Evolutionary conservation across 2,329 filamentous ascomycete genomes (phyloP), one percentile per base, ranked within the genome.

Genomic region (Aspergillus amoenus): DNA sequence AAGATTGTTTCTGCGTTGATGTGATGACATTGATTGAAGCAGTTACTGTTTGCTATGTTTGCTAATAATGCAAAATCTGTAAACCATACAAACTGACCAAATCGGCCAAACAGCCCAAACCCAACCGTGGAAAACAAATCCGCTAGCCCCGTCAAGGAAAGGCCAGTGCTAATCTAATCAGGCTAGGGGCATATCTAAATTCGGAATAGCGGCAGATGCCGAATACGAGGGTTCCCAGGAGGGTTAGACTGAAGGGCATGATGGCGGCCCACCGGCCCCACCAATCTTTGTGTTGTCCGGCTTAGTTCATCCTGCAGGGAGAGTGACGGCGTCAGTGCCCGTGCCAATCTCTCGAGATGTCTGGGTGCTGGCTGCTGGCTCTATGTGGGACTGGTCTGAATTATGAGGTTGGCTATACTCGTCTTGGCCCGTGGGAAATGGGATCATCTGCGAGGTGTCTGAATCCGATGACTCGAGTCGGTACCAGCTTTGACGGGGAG

Each of bases 211-310:
- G 52, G 43, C 15, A 47, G 43, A 45, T 54, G 17, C 52, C 52
- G 52, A 54, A 54, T 54, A 54, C 52, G 52, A 54, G 50, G n/a
- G 34, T 40, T 46, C 52, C 43, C 21, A 9, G 22, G n/a, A 15
- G 13, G 43, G 43, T 45, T 45, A 45, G 43, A 45, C 34, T n/a
- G 34, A n/a, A 37, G 8, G 27, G 27, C 27, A 3, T 30, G 27
- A 30, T 9, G 27, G 27, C 27, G 27, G 27, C 27, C 27, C 27
- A 30, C 27, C 27, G 27, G 8, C 27, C 9, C 27, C 27, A 30
- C 27, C 34, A 13, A 37, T 37, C 13, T 37, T n/a, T 6, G 34
- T n/a, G 27, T 9, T 30, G 27, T n/a, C 15, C 34, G n/a, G 12
- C 13, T 37, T 37, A 37, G 34, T 37, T 37, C 34, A 37, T 37